Percentiles rank a stretch among this genome's conserved stretches.
Conservation (phyloP, 2,329 filamentous ascomycete species). For the Amphichorda felina region DNA sequence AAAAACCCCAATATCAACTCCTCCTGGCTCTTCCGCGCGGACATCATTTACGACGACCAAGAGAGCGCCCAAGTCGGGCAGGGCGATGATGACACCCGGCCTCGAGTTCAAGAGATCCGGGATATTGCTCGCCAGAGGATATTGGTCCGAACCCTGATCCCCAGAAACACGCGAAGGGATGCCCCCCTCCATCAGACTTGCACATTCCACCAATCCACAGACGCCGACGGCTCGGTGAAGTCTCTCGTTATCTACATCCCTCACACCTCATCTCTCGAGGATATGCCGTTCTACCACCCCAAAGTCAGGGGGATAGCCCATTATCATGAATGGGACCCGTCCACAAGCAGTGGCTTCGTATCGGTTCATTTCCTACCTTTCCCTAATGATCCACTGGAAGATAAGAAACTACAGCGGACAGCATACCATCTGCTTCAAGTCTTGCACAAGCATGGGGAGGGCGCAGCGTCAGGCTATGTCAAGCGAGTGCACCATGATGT, state of each 20-base stretch:
- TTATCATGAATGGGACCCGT: slow-evolving; percentile 50
- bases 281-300: slow-evolving; percentile 84
- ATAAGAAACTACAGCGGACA: slow-evolving; percentile 48
- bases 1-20: slow-evolving; percentile 73
- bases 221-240: slow-evolving; percentile 13
- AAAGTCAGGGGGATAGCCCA: slow-evolving; percentile 63
- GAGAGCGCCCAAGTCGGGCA: slow-evolving; percentile 11
- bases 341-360: slow-evolving; percentile 31
- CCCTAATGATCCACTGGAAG: slow-evolving; percentile 11
- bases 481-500: slow-evolving; percentile 80
- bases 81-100: slow-evolving; percentile 11
- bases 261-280: slow-evolving; percentile 47
- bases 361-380: slow-evolving; percentile 52
- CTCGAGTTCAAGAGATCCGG: slow-evolving; percentile 11
- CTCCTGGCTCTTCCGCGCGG: slow-evolving; percentile 65
- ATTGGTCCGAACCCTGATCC: slow-evolving; percentile 67
- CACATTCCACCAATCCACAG: slow-evolving; percentile 43
- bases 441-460: slow-evolving; percentile 63
- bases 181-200: slow-evolving; percentile 71
- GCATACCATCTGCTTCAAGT: slow-evolving; percentile 56
- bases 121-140: slow-evolving; percentile 38
- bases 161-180: slow-evolving; percentile 70
- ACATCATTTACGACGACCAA: slow-evolving; percentile 43
- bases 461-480: slow-evolving; percentile 52
- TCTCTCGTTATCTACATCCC: slow-evolving; percentile 61